phyloP scores from a whole-genome alignment of 106 monocot species.

The Agapanthus africanus region DNA sequence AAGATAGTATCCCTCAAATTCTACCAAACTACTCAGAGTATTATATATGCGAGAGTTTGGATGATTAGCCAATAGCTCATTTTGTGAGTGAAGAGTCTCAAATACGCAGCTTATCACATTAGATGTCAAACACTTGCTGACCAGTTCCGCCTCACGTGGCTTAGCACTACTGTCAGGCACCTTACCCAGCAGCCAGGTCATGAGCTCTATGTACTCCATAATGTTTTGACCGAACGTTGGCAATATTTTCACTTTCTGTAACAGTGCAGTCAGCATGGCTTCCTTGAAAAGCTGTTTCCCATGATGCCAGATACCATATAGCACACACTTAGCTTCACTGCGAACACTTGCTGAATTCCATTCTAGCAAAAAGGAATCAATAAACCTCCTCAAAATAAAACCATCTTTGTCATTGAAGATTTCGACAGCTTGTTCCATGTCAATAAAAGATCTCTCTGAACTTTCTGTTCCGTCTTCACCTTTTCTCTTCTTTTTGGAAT shows the following conservation, averaged over 20 bases:
- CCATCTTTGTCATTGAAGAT: constrained; percentile 62
- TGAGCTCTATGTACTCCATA: constrained; percentile 75
- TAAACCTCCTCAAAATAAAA: constrained; percentile 49
- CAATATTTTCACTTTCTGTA: constrained; percentile 65
- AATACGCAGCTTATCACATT: constrained; percentile 76
- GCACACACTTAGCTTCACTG: constrained; percentile 74
- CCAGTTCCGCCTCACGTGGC: constrained; percentile 51
- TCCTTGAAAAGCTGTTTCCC: constrained; percentile 61
- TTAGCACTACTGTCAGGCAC: constrained; percentile 37
- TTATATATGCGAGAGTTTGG: constrained; percentile 96
- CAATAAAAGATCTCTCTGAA: constrained; percentile 66
- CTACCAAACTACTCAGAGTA: constrained; percentile 79
- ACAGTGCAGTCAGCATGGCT: constrained; percentile 43
- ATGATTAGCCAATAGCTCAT: constrained; percentile 97
- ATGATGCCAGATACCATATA: constrained; percentile 94
- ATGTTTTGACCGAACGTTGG: constrained; percentile 94
- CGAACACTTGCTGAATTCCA: constrained; percentile 92
- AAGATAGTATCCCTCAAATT: constrained; percentile 98
- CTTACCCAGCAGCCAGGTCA: constrained; percentile 80
- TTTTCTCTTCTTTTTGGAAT: constrained; percentile 89
- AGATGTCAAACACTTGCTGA: constrained; percentile 55
- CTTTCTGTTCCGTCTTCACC: constrained; percentile 72
- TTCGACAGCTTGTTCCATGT: constrained; percentile 90
- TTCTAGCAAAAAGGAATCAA: constrained; percentile 85
- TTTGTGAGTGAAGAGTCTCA: constrained; percentile 89